Evolutionary conservation across 73 alveolate species (phyloP), one percentile per base, ranked within the genome.

Genomic region (Durusdinium trenchii): DNA sequence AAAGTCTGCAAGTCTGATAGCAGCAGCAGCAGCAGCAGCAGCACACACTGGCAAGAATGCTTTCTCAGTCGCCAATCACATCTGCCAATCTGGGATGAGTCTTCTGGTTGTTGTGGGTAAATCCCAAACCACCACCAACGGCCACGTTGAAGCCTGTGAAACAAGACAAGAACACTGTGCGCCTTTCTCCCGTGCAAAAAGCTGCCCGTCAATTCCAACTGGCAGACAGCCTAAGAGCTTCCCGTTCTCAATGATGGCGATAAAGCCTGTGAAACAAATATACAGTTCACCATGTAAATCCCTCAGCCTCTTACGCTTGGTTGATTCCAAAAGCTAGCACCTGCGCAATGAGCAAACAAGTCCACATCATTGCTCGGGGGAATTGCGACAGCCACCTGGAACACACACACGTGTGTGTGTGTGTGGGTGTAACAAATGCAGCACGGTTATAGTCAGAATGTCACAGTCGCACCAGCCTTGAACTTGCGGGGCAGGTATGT

Each of bases 351-450:
- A 3, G 99, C 95, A 64, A 95, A 83, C n/a, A 95, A 78, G 82
- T 95, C 99, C 43, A 95, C 99, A 38, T 95, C 99, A 36, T 95
- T 95, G 95, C 78, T 48, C 30, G 99, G 99, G 28, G 99, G 99
- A 32, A 95, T 83, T 3, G 99, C 99, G 61, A 95, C 99, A 20
- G 99, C 99, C 35, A 73, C 86, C 71, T 83, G 14, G 40, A n/a
- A 43, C n/a, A 43, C 7, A 23, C 48, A 35, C 3, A 71, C 47
- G 30, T 23, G n/a, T 23, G 1, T 60, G n/a, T n/a, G n/a, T 35
- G 86, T 48, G 38, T 10, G 48, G 26, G 18, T 10, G 45, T n/a
- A 43, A 46, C 42, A 28, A 51, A 50, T 48, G 38, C 23, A 6
- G 47, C 47, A 50, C 3, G 50, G 76, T 2, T 28, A 45, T 3